phyloP scores from a whole-genome alignment of 257 asterid genomes.

The Marsdenia floribunda region DNA sequence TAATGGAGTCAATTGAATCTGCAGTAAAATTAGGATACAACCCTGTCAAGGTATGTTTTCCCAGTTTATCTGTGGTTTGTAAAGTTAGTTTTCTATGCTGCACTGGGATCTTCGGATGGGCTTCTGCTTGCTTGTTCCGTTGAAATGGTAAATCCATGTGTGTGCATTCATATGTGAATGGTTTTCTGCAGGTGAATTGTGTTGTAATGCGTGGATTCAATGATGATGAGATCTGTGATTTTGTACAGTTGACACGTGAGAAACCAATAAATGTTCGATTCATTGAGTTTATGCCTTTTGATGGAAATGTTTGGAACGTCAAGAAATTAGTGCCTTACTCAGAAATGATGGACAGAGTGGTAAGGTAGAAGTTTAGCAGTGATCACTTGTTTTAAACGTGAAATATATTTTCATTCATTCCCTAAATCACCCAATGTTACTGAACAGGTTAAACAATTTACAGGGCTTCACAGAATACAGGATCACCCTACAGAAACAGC shows the following conservation, averaged over 20 bases:
- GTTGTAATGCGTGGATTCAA: conserved; percentile 99
- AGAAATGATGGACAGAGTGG: conserved; percentile 93
- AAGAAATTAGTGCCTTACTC: conserved; percentile 93
- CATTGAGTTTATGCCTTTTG: conserved; percentile 97
- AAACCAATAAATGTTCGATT: conserved; percentile 90
- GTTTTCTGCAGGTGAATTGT: conserved; percentile 63
- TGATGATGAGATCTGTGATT: conserved; percentile 91
- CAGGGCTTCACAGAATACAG: conserved; percentile 65
- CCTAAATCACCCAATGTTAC: conserved; percentile 36
- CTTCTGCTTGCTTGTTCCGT: background rate
- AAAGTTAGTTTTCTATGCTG: background rate
- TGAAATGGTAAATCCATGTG: background rate
- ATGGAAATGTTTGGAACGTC: conserved; percentile 97
- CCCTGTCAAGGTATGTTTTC: conserved; percentile 74
- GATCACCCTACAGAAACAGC: conserved; percentile 95
- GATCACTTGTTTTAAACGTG: conserved; percentile 12
- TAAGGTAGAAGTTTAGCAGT: conserved; percentile 51
- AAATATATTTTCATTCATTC: conserved; percentile 11
- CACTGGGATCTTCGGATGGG: background rate
- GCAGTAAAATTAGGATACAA: conserved; percentile 75
- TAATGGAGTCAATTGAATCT: conserved; percentile 70
- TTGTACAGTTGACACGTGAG: conserved; percentile 86
- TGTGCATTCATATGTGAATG: conserved; percentile 2
- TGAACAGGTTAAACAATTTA: conserved; percentile 66
- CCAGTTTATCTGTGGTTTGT: conserved; percentile 2